These are phyloP conservation scores for Parietaria judaica DNA, from an alignment of 306 rosid species.

Conservation along the genomic window DNA sequence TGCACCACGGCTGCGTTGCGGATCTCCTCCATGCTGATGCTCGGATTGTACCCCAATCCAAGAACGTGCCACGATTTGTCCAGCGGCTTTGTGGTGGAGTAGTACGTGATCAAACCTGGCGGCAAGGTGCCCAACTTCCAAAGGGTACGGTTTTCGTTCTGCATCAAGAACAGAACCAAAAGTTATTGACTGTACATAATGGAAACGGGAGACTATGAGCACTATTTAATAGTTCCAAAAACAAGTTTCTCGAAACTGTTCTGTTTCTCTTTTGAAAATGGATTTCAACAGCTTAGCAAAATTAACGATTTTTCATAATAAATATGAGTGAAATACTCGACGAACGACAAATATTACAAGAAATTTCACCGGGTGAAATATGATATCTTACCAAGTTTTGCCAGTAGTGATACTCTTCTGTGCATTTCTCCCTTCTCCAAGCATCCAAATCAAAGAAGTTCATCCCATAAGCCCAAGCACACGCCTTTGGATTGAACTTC, in stretches of 20 bases:
- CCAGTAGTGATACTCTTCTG: constrained; percentile 85
- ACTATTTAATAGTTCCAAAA: neutral
- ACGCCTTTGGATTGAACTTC: constrained; percentile 68
- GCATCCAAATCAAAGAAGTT: constrained; percentile 87
- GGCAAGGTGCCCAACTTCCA: constrained; percentile 89
- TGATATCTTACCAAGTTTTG: constrained; percentile 61
- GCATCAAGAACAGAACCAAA: constrained; percentile 25
- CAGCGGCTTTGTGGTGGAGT: constrained; percentile 70
- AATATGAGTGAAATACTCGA: neutral
- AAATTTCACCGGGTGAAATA: neutral
- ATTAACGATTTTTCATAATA: neutral
- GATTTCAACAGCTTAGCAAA: no score
- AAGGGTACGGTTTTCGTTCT: constrained; percentile 71
- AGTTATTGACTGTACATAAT: neutral
- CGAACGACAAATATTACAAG: neutral
- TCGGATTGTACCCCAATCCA: constrained; percentile 87
- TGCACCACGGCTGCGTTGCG: constrained; percentile 78
- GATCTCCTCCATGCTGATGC: constrained; percentile 72
- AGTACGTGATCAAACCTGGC: constrained; percentile 72
- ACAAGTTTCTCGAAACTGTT: no score
- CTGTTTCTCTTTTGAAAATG: no score
- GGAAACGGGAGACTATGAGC: neutral
- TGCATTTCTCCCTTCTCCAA: constrained; percentile 80
- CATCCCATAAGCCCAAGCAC: constrained; percentile 95
- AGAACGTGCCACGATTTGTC: constrained; percentile 90